Conservation (phyloP, 140 eudicot genomes). For the Ambrosia hybrid region DNA sequence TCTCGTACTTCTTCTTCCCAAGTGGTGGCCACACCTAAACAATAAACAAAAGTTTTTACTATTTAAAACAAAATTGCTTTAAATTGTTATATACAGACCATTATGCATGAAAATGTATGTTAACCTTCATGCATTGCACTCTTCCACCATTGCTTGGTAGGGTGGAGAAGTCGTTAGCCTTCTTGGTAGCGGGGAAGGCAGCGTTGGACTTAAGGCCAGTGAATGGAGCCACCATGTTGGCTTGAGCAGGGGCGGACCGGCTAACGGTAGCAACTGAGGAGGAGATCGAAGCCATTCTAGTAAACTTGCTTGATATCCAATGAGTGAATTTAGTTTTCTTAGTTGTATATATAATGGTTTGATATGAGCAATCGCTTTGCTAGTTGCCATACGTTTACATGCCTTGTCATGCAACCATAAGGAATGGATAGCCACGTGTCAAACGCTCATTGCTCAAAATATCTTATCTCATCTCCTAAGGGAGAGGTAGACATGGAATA, state of each 20-base stretch:
- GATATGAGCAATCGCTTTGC: conserved; percentile 1
- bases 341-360: conserved; percentile 27
- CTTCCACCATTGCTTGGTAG: conserved; percentile 61
- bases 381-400: conserved; percentile 16
- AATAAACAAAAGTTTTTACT: not conserved
- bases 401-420: conserved; percentile 31
- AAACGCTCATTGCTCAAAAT: conserved; percentile 27
- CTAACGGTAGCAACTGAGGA: conserved; percentile 39
- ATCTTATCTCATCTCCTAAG: conserved; percentile 42
- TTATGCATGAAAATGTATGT: not conserved
- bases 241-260: conserved; percentile 44
- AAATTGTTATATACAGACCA: not conserved
- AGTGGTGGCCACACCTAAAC: conserved; percentile 52
- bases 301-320: conserved; percentile 24
- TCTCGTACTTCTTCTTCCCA: conserved; percentile 52
- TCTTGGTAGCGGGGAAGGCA: conserved; percentile 46
- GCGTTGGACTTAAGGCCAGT: conserved; percentile 51
- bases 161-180: conserved; percentile 42
- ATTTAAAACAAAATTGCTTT: not conserved
- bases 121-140: conserved; percentile 61
- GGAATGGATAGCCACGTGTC: conserved; percentile 32
- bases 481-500: conserved; percentile 37
- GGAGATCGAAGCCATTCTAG: conserved; percentile 36
- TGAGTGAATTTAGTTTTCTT: conserved; percentile 16
- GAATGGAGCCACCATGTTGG: conserved; percentile 59